phyloP scores from a whole-genome alignment of 75 land plant species.

The Larix kaempferi region DNA sequence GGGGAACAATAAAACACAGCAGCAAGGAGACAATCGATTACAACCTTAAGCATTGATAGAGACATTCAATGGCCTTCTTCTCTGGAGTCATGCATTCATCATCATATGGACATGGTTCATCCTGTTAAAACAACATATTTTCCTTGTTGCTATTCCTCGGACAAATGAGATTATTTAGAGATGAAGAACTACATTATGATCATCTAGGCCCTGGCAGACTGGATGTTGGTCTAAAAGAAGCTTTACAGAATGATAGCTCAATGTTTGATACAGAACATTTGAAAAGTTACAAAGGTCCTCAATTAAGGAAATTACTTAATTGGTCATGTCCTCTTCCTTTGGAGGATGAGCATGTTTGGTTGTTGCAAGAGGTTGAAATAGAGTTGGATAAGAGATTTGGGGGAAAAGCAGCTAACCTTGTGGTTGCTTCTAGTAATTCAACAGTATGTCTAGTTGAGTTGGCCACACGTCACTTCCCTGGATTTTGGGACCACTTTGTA shows the following conservation, averaged over 20 bases:
- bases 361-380: slow-evolving; percentile 86
- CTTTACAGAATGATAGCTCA: slow-evolving; percentile 64
- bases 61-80: slow-evolving; percentile 78
- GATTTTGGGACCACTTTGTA: slow-evolving; percentile 85
- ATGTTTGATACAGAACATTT: slow-evolving; percentile 85
- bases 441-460: slow-evolving; percentile 78
- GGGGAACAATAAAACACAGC: no score
- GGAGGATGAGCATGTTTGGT: slow-evolving; percentile 92
- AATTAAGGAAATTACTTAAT: slow-evolving; percentile 74
- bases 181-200: slow-evolving; percentile 79
- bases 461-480: slow-evolving; percentile 85
- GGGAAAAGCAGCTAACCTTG: slow-evolving; percentile 87
- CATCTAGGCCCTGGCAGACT: no score
- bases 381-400: slow-evolving; percentile 82
- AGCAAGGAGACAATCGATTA: slow-evolving; percentile 53
- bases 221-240: slow-evolving; percentile 73
- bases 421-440: slow-evolving; percentile 68
- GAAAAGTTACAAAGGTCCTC: slow-evolving; percentile 64
- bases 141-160: no score
- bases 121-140: no score
- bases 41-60: slow-evolving; percentile 59
- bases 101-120: slow-evolving; percentile 77
- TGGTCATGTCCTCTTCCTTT: slow-evolving; percentile 96
- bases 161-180: no score
- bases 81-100: slow-evolving; percentile 62